Percentiles rank a stretch among this genome's conserved stretches.
phyloP scores from a whole-genome alignment of 345 rosid genomes.

The Corchorus capsularis region DNA sequence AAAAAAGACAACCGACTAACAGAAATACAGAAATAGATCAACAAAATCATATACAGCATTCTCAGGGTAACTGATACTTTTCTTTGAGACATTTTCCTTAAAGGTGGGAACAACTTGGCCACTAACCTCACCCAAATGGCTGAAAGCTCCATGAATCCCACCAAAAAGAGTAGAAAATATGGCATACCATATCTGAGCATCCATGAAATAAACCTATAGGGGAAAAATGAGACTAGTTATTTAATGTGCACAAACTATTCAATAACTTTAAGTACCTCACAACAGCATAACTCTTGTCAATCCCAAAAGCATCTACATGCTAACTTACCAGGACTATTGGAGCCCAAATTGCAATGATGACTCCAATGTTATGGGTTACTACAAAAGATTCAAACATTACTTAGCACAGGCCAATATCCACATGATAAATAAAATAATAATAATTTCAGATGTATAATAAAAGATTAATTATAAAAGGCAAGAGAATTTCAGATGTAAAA shows the following conservation, averaged over 20 bases:
- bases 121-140: slow-evolving; percentile 97
- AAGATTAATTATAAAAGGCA: background rate
- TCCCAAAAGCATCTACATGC: slow-evolving; percentile 17
- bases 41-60: background rate
- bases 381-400: slow-evolving; percentile 33
- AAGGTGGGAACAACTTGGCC: slow-evolving; percentile 20
- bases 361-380: slow-evolving; percentile 81
- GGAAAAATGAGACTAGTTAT: slow-evolving; percentile 15
- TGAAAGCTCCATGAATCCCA: slow-evolving; percentile 93
- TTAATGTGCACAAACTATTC: background rate
- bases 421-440: background rate
- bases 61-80: background rate
- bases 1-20: slow-evolving; percentile 18
- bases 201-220: slow-evolving; percentile 88
- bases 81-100: background rate
- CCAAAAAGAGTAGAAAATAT: slow-evolving; percentile 94
- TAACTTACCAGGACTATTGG: slow-evolving; percentile 82
- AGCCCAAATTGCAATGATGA: slow-evolving; percentile 90
- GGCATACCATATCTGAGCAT: slow-evolving; percentile 97
- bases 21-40: background rate
- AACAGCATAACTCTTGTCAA: slow-evolving; percentile 21
- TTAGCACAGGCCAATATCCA: slow-evolving; percentile 29
- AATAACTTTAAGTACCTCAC: background rate
- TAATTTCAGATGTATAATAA: too few species aligned
- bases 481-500: slow-evolving; percentile 9